These are phyloP conservation scores for Tetrapisispora nanseiensis DNA, from an alignment of 805 yeast species.

Conservation along the genomic window DNA sequence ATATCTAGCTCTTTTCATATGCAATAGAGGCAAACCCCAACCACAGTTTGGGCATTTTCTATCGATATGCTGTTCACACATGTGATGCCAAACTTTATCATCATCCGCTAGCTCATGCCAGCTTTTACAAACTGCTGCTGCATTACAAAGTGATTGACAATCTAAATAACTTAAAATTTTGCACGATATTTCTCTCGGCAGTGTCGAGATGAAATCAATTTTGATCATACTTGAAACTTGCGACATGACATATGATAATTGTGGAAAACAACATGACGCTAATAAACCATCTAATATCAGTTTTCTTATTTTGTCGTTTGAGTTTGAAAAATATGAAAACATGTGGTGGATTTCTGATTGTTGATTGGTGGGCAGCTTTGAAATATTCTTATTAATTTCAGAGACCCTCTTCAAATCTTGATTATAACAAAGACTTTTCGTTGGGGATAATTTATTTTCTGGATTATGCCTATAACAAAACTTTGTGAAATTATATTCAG, in stretches of 20 bases:
- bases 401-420: slow-evolving; percentile 19
- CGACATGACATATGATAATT: slow-evolving; percentile 72
- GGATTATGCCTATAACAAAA: slow-evolving; percentile 94
- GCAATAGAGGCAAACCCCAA: slow-evolving; percentile 95
- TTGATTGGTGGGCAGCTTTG: slow-evolving; percentile 49
- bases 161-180: slow-evolving; percentile 83
- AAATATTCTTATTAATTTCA: slow-evolving; percentile 24
- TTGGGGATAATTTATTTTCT: slow-evolving; percentile 48
- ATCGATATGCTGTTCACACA: slow-evolving; percentile 98
- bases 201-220: slow-evolving; percentile 76
- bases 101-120: slow-evolving; percentile 93
- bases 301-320: slow-evolving; percentile 69
- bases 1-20: slow-evolving; percentile 60
- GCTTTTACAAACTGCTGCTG: slow-evolving; percentile 80
- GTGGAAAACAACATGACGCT: slow-evolving; percentile 91
- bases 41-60: slow-evolving; percentile 97
- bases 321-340: slow-evolving; percentile 63
- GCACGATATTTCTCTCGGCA: slow-evolving; percentile 79
- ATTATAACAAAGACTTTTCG: slow-evolving; percentile 20
- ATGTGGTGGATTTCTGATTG: slow-evolving; percentile 70
- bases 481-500: slow-evolving; percentile 45
- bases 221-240: slow-evolving; percentile 72
- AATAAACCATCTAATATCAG: slow-evolving; percentile 75
- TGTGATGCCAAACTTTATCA: slow-evolving; percentile 94
- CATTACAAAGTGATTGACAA: slow-evolving; percentile 85